A percentile compares a stretch with the other conserved stretches of the same genome.
Conservation (phyloP, 441 rosid species). For the Pelargonium australe region DNA sequence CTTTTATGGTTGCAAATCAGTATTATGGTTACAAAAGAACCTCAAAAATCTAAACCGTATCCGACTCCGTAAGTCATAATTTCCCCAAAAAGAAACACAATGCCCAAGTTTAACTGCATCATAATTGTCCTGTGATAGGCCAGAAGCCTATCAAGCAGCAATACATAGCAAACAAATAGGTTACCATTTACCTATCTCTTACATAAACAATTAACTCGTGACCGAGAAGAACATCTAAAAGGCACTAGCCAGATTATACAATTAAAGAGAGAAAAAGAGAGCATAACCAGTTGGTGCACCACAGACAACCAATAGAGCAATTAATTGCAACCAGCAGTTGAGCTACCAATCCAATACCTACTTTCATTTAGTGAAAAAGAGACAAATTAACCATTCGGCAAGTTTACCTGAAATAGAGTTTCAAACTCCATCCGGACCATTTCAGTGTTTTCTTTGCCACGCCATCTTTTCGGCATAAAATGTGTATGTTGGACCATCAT, state of each 20-base stretch:
- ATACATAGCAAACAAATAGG: too few species aligned
- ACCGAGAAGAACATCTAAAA: not conserved
- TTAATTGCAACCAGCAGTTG: not conserved
- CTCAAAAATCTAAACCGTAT: not conserved
- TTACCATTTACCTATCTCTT: not conserved
- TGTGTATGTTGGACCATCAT: constrained; percentile 88
- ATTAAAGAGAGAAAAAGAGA: not conserved
- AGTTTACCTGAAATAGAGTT: constrained; percentile 81
- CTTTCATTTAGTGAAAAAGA: not conserved
- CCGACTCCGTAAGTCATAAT: not conserved
- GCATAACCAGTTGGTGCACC: too few species aligned
- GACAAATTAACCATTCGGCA: not conserved
- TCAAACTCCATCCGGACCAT: constrained; percentile 74
- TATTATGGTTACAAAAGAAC: not conserved
- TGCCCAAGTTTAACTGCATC: not conserved
- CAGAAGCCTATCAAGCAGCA: not conserved
- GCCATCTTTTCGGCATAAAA: constrained; percentile 97
- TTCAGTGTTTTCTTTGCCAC: constrained; percentile 77
- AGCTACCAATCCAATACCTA: constrained; percentile 8
- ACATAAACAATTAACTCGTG: not conserved
- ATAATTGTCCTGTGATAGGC: not conserved
- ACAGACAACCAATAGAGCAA: too few species aligned
- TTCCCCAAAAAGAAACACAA: not conserved
- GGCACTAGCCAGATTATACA: not conserved
- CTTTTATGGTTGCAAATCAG: too few species aligned